Conservation (phyloP, 2,329 filamentous ascomycete species). For the Aspergillus candidus region DNA sequence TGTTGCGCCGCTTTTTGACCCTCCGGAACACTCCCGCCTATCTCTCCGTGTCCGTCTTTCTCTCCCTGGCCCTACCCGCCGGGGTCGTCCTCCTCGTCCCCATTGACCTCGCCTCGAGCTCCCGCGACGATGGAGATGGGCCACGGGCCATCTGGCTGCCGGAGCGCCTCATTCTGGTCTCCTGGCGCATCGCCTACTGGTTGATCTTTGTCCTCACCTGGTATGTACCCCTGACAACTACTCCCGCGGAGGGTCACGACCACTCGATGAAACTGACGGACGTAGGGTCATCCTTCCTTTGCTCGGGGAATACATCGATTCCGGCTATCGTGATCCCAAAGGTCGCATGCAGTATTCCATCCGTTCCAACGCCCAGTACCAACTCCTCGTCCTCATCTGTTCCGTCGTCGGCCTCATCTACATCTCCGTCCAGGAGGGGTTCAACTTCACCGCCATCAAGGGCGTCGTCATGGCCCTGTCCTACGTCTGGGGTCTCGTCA, state of each 20-base stretch:
- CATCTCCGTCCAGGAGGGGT: constrained; percentile 70
- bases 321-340: constrained; percentile 82
- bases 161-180: constrained; percentile 68
- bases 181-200: constrained; percentile 96
- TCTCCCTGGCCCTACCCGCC: constrained; percentile 87
- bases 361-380: constrained; percentile 80
- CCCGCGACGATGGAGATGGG: constrained; percentile 60
- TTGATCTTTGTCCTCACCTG: constrained; percentile 91
- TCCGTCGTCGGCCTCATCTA: constrained; percentile 71
- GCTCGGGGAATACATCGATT: constrained; percentile 89
- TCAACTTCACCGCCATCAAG: constrained; percentile 68
- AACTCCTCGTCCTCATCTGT: constrained; percentile 68
- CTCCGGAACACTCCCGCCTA: constrained; percentile 86
- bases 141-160: constrained; percentile 83
- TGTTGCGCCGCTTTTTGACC: constrained; percentile 84
- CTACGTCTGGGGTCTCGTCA: constrained; percentile 84
- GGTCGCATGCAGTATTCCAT: constrained; percentile 78
- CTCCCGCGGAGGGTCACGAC: no score
- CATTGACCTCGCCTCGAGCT: constrained; percentile 87
- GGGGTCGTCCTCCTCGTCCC: constrained; percentile 89
- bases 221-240: constrained; percentile 43
- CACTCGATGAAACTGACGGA: no score
- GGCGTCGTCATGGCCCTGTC: constrained; percentile 84
- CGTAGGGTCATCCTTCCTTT: constrained; percentile 80
- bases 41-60: constrained; percentile 85